phyloP scores from a whole-genome alignment of 352 stramenopile genomes.

The Phytopythium aichiense region DNA sequence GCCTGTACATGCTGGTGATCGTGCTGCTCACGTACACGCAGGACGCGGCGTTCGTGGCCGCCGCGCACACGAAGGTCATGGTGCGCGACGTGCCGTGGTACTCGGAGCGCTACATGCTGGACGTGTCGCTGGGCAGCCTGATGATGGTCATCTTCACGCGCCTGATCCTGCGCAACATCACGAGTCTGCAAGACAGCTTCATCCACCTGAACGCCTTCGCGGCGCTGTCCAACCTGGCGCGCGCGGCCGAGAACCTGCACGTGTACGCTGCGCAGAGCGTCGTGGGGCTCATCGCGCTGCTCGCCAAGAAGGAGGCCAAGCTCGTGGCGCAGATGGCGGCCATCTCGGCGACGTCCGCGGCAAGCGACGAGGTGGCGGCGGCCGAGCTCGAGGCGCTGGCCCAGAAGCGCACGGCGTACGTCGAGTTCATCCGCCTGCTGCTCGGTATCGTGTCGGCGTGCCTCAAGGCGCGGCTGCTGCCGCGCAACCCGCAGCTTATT shows the following conservation, averaged over 20 bases:
- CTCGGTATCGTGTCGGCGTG: slow-evolving; percentile 63
- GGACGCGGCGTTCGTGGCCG: slow-evolving; percentile 49
- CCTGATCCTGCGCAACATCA: slow-evolving; percentile 76
- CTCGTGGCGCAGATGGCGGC: slow-evolving; percentile 45
- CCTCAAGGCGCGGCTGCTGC: slow-evolving; percentile 58
- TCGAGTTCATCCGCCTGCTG: slow-evolving; percentile 73
- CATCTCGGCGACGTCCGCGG: neutral
- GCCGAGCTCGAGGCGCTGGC: slow-evolving; percentile 39
- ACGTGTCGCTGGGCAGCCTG: slow-evolving; percentile 67
- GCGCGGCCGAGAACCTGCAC: slow-evolving; percentile 68
- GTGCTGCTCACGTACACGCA: slow-evolving; percentile 68
- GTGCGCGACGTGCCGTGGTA: slow-evolving; percentile 71
- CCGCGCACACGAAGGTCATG: slow-evolving; percentile 57
- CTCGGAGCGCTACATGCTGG: slow-evolving; percentile 71
- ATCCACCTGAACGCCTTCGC: slow-evolving; percentile 77
- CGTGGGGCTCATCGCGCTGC: slow-evolving; percentile 61
- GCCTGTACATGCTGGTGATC: slow-evolving; percentile 72
- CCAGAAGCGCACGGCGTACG: slow-evolving; percentile 59
- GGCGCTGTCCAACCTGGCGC: slow-evolving; percentile 67
- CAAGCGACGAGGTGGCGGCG: neutral
- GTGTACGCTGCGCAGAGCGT: slow-evolving; percentile 68
- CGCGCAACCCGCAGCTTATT: slow-evolving; percentile 83
- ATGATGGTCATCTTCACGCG: slow-evolving; percentile 79
- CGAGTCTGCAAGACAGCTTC: slow-evolving; percentile 74
- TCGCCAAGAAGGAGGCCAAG: slow-evolving; percentile 72